A percentile compares a stretch with the other conserved stretches of the same genome.
phyloP scores from a whole-genome alignment of 192 early-diverging fungal genomes.

The Lunasporangiospora selenospora region DNA sequence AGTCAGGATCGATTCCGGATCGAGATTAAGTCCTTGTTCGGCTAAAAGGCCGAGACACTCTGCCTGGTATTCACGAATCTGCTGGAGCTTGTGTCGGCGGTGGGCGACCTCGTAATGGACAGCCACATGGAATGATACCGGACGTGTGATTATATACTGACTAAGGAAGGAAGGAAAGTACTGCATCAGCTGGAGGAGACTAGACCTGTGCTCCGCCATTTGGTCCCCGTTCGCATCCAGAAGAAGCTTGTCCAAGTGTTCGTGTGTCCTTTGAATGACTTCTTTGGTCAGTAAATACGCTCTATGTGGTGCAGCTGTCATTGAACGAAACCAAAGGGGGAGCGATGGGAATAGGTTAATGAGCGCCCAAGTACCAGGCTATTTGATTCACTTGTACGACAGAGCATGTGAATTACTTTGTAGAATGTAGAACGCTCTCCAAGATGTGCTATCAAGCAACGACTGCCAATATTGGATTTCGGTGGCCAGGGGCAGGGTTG shows the following conservation, averaged over 20 bases:
- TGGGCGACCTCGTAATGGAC: slow-evolving; percentile 66
- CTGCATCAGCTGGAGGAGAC: slow-evolving; percentile 17
- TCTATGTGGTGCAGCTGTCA: slow-evolving; percentile 26
- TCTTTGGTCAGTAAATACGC: slow-evolving; percentile 15
- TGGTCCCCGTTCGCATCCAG: slow-evolving; percentile 5
- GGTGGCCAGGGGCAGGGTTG: slow-evolving; percentile 63
- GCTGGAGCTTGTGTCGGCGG: slow-evolving; percentile 55
- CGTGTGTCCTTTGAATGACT: slow-evolving; percentile 10
- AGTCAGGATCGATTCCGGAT: slow-evolving; percentile 17
- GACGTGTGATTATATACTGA: slow-evolving; percentile 26
- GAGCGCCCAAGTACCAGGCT: no score
- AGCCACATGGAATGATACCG: slow-evolving; percentile 49
- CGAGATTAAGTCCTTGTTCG: slow-evolving; percentile 51
- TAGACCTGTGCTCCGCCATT: neutral
- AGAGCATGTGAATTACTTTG: slow-evolving; percentile 62
- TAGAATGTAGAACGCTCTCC: slow-evolving; percentile 50
- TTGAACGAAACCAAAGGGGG: no score
- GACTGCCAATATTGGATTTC: slow-evolving; percentile 74
- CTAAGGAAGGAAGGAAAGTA: slow-evolving; percentile 45
- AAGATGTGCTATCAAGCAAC: slow-evolving; percentile 50
- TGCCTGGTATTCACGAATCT: slow-evolving; percentile 63
- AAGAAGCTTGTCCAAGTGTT: slow-evolving; percentile 35
- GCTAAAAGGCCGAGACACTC: slow-evolving; percentile 69
- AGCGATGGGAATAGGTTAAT: slow-evolving; percentile 6
- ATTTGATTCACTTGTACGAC: no score